Conservation (phyloP, 1,284 basidiomycete genomes). For the Malassezia brasiliensis region DNA sequence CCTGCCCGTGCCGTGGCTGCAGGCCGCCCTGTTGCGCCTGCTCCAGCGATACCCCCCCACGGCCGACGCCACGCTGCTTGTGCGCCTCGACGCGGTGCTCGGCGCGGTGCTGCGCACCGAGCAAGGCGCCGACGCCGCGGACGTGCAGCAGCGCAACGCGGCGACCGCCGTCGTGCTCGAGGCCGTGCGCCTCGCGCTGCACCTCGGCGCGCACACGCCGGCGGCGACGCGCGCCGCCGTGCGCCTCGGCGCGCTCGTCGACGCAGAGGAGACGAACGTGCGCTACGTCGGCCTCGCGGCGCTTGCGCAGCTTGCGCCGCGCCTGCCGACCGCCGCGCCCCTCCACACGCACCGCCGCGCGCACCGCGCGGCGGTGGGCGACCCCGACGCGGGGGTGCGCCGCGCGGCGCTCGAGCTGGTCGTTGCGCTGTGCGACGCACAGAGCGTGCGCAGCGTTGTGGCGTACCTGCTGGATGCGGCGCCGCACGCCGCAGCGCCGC, state of each 20-base stretch:
- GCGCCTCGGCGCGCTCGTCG: constrained; percentile 85
- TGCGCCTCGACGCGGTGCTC: constrained; percentile 71
- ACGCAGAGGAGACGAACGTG: constrained; percentile 96
- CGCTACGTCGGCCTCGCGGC: constrained; percentile 94
- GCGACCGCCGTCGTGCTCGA: constrained; percentile 97
- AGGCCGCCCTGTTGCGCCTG: constrained; percentile 85
- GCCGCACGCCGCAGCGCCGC: constrained; percentile 83
- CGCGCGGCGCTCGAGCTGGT: constrained; percentile 85
- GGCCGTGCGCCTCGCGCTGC: constrained; percentile 92
- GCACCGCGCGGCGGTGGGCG: constrained; percentile 84
- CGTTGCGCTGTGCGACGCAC: constrained; percentile 96
- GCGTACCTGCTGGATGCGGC: constrained; percentile 87
- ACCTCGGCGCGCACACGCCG: constrained; percentile 80
- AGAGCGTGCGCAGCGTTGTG: constrained; percentile 88
- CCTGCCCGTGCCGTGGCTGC: constrained; percentile 93
- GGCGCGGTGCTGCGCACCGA: constrained; percentile 49
- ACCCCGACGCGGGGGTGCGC: constrained; percentile 94
- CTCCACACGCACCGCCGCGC: constrained; percentile 93
- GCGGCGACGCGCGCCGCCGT: constrained; percentile 82
- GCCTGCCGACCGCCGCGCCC: constrained; percentile 68
- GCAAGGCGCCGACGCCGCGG: constrained; percentile 51
- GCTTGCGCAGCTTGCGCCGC: constrained; percentile 93
- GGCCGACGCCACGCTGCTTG: constrained; percentile 74
- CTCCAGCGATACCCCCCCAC: constrained; percentile 88
- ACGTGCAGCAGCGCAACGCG: constrained; percentile 97